Evolutionary conservation across 2,329 filamentous ascomycete species (phyloP).

Genomic region (Diplodia mutila): DNA sequence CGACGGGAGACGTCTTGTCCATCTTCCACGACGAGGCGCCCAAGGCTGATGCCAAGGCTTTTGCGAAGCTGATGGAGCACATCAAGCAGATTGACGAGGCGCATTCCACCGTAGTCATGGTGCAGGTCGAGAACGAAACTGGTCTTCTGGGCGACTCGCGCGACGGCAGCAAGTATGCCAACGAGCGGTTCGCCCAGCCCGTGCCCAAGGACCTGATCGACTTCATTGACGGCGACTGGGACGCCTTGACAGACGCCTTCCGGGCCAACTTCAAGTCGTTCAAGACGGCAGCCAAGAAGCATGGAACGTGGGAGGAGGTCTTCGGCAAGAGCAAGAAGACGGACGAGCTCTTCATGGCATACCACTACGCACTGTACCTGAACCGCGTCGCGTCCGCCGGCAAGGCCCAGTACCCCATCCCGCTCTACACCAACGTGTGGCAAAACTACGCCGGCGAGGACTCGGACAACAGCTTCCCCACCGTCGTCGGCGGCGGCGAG

Average conservation of each 20-base stretch:
- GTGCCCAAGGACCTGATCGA: slow-evolving; percentile 45
- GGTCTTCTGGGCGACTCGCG: slow-evolving; percentile 58
- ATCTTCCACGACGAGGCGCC: slow-evolving; percentile 44
- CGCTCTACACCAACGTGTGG: slow-evolving; percentile 54
- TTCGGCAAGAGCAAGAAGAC: slow-evolving; percentile 45
- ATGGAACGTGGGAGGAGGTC: slow-evolving; percentile 44
- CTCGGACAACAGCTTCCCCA: slow-evolving; percentile 39
- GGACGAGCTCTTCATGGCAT: slow-evolving; percentile 56
- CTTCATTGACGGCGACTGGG: slow-evolving; percentile 31
- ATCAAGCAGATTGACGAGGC: slow-evolving; percentile 50
- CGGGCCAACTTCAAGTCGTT: slow-evolving; percentile 35
- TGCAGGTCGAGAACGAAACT: slow-evolving; percentile 62
- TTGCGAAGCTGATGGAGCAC: slow-evolving; percentile 44
- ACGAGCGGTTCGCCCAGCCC: slow-evolving; percentile 46
- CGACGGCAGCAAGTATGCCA: slow-evolving; percentile 49
- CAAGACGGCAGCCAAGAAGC: slow-evolving; percentile 28
- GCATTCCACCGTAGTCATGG: slow-evolving; percentile 58
- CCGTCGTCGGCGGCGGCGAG: slow-evolving; percentile 49
- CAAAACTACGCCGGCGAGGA: slow-evolving; percentile 46
- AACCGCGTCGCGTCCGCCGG: slow-evolving; percentile 48
- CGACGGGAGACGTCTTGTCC: slow-evolving; percentile 41
- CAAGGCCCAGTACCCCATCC: slow-evolving; percentile 47
- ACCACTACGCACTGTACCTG: slow-evolving; percentile 49
- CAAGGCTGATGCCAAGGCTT: slow-evolving; percentile 47
- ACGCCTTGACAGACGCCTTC: slow-evolving; percentile 32